phyloP scores from a whole-genome alignment of 192 early-diverging fungal species.

The Pecoramyces ruminantium region DNA sequence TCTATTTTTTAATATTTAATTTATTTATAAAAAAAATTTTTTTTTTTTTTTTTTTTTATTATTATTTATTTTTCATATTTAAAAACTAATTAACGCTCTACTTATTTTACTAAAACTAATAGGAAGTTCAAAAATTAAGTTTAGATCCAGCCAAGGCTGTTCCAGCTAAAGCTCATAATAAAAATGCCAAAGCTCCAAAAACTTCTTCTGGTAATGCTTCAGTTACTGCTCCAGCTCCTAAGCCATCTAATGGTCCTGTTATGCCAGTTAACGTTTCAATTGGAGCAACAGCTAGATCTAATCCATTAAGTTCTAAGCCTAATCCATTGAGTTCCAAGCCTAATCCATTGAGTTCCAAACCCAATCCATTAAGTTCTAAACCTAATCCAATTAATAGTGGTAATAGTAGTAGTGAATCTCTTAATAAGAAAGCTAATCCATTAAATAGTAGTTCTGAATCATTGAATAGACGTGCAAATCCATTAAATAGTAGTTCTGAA shows the following conservation, averaged over 20 bases:
- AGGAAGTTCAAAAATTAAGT: not conserved
- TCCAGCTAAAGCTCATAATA: not conserved
- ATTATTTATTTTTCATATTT: no score
- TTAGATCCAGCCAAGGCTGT: not conserved
- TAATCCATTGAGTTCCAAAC: not conserved
- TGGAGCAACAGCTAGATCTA: not conserved
- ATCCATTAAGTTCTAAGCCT: no score
- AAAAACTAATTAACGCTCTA: no score
- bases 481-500: not conserved
- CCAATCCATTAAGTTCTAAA: not conserved
- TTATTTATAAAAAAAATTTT: no score
- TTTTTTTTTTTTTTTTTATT: no score
- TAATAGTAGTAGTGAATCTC: not conserved
- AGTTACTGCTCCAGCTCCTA: not conserved
- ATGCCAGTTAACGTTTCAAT: not conserved
- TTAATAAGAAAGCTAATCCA: no score
- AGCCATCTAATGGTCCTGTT: not conserved
- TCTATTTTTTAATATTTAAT: no score
- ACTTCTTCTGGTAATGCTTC: not conserved
- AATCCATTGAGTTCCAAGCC: not conserved
- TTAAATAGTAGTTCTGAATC: no score
- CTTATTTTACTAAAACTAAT: not conserved
- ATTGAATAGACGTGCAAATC: no score
- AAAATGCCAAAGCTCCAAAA: not conserved
- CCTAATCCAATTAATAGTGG: not conserved